These are phyloP conservation scores for Dysphania ambrosioides DNA, from an alignment of 148 eudicot genomes.

Conservation along the genomic window DNA sequence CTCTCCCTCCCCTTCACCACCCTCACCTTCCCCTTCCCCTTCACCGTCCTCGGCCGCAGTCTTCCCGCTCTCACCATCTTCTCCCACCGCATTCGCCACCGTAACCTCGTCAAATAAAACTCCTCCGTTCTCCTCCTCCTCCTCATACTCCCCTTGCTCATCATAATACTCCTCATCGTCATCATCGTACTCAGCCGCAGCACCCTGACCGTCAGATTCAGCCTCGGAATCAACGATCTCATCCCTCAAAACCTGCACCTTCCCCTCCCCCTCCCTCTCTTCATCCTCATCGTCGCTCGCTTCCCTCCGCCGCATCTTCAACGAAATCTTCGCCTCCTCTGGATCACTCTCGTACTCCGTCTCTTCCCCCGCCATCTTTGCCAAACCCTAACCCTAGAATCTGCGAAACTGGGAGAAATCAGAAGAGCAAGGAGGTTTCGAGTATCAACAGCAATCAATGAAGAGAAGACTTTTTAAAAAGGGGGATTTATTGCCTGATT, in stretches of 20 bases:
- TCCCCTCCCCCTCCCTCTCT: too few species aligned
- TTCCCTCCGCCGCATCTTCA: constrained; percentile 68
- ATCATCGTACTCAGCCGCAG: constrained; percentile 65
- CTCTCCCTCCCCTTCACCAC: constrained; percentile 35
- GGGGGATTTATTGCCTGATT: too few species aligned
- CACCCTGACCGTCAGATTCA: constrained; percentile 70
- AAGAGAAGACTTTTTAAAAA: too few species aligned
- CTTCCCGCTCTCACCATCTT: too few species aligned
- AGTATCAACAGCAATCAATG: constrained; percentile 1
- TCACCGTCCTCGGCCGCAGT: constrained; percentile 11
- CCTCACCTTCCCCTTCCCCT: constrained; percentile 31
- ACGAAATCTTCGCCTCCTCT: constrained; percentile 66
- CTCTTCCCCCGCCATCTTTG: constrained; percentile 28
- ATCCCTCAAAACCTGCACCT: too few species aligned
- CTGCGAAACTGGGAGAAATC: too few species aligned
- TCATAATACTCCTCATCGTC: constrained; percentile 40
- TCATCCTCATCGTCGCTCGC: constrained; percentile 96
- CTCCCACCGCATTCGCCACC: too few species aligned
- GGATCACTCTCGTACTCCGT: constrained; percentile 95
- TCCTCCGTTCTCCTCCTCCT: constrained; percentile 20
- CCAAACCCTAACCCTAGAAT: constrained; percentile 17
- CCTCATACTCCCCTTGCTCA: constrained; percentile 31
- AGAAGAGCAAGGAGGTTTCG: neutral
- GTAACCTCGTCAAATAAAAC: constrained; percentile 18
- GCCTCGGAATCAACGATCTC: constrained; percentile 44